These are phyloP conservation scores for Rhizopus stolonifer DNA, from an alignment of 371 early-diverging fungal genomes.

Conservation along the genomic window DNA sequence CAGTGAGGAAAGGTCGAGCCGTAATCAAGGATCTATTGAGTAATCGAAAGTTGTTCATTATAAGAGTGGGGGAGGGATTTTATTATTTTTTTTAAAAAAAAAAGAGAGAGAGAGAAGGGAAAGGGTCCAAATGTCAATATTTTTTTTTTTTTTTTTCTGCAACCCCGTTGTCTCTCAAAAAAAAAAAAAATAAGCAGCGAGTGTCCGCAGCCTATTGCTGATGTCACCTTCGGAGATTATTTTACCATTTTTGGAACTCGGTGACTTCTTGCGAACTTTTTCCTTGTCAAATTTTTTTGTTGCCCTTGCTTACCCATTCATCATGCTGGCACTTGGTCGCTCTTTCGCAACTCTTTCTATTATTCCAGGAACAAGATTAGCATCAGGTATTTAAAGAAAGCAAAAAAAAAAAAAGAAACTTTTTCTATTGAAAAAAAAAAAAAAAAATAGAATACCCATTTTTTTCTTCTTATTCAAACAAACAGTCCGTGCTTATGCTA, in stretches of 20 bases:
- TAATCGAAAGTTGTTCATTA: slow-evolving; percentile 26
- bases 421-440: too few relatives aligned
- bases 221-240: neutral
- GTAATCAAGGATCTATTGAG: slow-evolving; percentile 13
- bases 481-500: slow-evolving; percentile 34
- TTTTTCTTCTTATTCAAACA: too few relatives aligned
- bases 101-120: slow-evolving; percentile 5
- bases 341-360: slow-evolving; percentile 30
- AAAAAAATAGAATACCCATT: neutral
- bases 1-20: slow-evolving; percentile 8
- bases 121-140: neutral
- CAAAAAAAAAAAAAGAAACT: too few relatives aligned
- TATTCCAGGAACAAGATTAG: slow-evolving; percentile 11
- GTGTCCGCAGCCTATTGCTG: neutral
- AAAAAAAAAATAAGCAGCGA: neutral
- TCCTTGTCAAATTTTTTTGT: slow-evolving; percentile 22
- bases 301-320: slow-evolving; percentile 1
- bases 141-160: neutral
- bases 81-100: slow-evolving; percentile 6
- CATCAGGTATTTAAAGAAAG: slow-evolving; percentile 19
- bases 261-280: neutral
- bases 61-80: slow-evolving; percentile 17
- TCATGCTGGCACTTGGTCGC: slow-evolving; percentile 34
- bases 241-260: neutral
- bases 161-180: neutral